Conservation (phyloP, 2,329 filamentous ascomycete species). For the Penicillium capsulatum region DNA sequence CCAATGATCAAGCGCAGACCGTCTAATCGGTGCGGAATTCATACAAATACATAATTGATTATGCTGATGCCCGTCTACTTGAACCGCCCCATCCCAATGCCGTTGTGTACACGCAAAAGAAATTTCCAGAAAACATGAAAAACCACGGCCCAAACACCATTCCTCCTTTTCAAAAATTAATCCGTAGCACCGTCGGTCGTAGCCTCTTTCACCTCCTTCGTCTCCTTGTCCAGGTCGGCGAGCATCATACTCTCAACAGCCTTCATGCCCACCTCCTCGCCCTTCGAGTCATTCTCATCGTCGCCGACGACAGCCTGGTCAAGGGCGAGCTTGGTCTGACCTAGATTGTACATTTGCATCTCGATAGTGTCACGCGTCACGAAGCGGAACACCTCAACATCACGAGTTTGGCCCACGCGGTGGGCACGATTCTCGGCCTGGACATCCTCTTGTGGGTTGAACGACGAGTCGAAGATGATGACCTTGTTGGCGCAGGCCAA, state of each 20-base stretch:
- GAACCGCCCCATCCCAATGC: no score
- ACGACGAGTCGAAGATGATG: slow-evolving; percentile 93
- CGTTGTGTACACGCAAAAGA: no score
- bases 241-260: slow-evolving; percentile 49
- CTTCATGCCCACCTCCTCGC: slow-evolving; percentile 49
- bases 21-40: no score
- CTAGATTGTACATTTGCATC: slow-evolving; percentile 86
- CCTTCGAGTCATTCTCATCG: slow-evolving; percentile 48
- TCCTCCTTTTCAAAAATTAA: no score
- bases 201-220: not conserved
- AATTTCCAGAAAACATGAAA: no score
- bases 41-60: no score
- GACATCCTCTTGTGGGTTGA: slow-evolving; percentile 97
- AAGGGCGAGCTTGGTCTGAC: slow-evolving; percentile 86
- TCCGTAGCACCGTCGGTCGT: no score
- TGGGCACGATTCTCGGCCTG: slow-evolving; percentile 97
- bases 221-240: slow-evolving; percentile 33
- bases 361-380: slow-evolving; percentile 81
- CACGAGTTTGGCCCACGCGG: slow-evolving; percentile 82
- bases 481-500: slow-evolving; percentile 95
- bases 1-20: no score
- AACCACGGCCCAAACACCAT: no score
- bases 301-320: slow-evolving; percentile 69
- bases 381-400: slow-evolving; percentile 85
- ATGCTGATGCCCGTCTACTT: no score